Percentiles rank a stretch among this genome's conserved stretches.
These are phyloP conservation scores for Aspergillus persii DNA, from an alignment of 2,329 filamentous ascomycete species.

Conservation along the genomic window DNA sequence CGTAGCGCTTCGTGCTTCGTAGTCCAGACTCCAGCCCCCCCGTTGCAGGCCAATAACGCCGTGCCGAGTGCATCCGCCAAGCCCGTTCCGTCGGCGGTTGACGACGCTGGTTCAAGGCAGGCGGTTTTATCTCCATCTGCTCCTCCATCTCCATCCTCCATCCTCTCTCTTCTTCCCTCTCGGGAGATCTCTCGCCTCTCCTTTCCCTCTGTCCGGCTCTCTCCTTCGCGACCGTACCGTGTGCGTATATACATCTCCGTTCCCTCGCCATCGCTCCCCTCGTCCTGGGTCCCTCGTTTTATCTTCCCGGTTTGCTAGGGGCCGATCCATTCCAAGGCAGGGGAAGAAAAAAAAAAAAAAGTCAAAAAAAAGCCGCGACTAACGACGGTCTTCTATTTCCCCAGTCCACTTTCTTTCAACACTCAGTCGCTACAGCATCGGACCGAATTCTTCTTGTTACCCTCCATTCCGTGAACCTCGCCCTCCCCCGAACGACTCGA, in stretches of 20 bases:
- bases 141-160: background rate
- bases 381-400: conserved; percentile 2
- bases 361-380: background rate
- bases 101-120: conserved; percentile 1
- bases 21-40: background rate
- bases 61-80: conserved; percentile 10
- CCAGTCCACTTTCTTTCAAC: background rate
- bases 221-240: background rate
- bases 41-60: background rate
- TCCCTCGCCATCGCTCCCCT: conserved; percentile 1
- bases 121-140: background rate
- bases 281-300: conserved; percentile 4
- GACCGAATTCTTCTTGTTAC: background rate
- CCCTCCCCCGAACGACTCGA: conserved; percentile 10
- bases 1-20: background rate
- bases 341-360: conserved; percentile 1
- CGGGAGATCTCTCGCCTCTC: background rate
- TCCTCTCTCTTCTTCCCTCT: background rate
- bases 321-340: conserved; percentile 7
- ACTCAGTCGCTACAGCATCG: background rate
- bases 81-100: conserved; percentile 11
- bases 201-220: background rate
- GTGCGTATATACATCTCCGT: background rate
- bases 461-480: conserved; percentile 7
- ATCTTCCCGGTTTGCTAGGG: conserved; percentile 10